phyloP scores from a whole-genome alignment of 2,329 filamentous ascomycete species.

The Pezicula neosporulosa region DNA sequence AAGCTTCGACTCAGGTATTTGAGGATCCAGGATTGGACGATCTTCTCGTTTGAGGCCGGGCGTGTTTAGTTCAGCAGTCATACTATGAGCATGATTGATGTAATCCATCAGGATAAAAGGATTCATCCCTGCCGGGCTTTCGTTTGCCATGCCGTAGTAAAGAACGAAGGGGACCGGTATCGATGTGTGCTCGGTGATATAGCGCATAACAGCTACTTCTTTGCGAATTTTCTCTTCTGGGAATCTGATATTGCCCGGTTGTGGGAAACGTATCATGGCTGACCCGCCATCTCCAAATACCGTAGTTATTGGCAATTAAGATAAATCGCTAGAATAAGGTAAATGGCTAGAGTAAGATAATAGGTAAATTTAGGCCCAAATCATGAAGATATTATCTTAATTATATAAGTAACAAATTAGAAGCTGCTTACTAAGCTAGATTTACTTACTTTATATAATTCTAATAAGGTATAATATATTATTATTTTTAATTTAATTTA shows the following conservation, averaged over 20 bases:
- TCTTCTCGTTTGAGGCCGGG: conserved; percentile 20
- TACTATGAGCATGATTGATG: conserved; percentile 19
- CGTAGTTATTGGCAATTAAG: too few relatives aligned
- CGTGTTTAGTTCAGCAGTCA: conserved; percentile 23
- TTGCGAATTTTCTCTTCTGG: conserved; percentile 19
- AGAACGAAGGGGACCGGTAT: conserved; percentile 23
- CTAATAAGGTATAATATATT: too few relatives aligned
- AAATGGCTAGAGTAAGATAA: too few relatives aligned
- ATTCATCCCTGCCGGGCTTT: conserved; percentile 17
- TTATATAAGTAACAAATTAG: too few relatives aligned
- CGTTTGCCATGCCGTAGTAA: conserved; percentile 13
- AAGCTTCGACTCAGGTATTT: conserved; percentile 30
- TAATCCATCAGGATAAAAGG: conserved; percentile 35
- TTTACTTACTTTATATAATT: too few relatives aligned
- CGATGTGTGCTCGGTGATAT: conserved; percentile 14
- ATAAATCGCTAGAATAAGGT: too few relatives aligned
- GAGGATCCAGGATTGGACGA: conserved; percentile 28
- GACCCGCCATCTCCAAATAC: background rate
- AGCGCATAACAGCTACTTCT: conserved; percentile 24
- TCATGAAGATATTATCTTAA: too few relatives aligned
- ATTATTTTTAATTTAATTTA: too few relatives aligned
- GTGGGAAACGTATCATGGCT: conserved; percentile 7
- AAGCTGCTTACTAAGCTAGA: too few relatives aligned
- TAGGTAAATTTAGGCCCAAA: too few relatives aligned
- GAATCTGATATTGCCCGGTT: conserved; percentile 4